Evolutionary conservation across 768 basidiomycete species (phyloP), one percentile per base, ranked within the genome.

Genomic region (Auricularia auricula-judae): DNA sequence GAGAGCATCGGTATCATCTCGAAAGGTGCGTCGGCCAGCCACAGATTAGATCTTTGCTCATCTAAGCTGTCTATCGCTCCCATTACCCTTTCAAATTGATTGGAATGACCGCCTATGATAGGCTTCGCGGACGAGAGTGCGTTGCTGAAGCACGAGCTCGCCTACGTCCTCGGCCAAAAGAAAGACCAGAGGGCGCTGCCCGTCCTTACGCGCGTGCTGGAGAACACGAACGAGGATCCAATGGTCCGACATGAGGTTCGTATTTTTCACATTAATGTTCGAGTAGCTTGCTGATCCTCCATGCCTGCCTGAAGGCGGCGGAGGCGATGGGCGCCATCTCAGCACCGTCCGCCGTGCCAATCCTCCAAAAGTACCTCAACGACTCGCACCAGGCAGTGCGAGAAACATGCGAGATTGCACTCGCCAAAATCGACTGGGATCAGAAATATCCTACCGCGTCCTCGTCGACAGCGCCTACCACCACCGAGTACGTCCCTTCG

Each of bases 271-370:
- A n/a, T 58, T 39, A 34, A 12, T 60, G 39, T 43, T 11, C 56
- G 18, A 63, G 36, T 44, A 16, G 47, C 51, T 35, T 11, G 66
- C 34, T 67, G 69, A 51, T 54, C 64, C 60, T 51, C 34, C 29
- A 70, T 65, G 65, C 64, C 1, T 7, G 12, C 7, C 1, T 7
- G 39, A 42, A 95, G 90, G 94, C 96, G 61, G 97, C 97, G n/a
- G 97, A 99, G 76, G 97, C 97, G 8, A 88, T 99, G 80, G 97
- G 95, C 47, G 97, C 97, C 1, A 92, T 98, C 43, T 93, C 91
- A 7, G 79, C 84, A 23, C 70, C 79, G 1, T 68, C 75, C 0
- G 90, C 92, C 16, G 71, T 95, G 11, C 81, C 86, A 3, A 73
- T 93, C 64, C 81, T 99, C 43, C 76, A 78, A 64, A 80, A 87